Evolutionary conservation across 2,329 filamentous ascomycete species (phyloP).

Genomic region (Fulvia fulva): DNA sequence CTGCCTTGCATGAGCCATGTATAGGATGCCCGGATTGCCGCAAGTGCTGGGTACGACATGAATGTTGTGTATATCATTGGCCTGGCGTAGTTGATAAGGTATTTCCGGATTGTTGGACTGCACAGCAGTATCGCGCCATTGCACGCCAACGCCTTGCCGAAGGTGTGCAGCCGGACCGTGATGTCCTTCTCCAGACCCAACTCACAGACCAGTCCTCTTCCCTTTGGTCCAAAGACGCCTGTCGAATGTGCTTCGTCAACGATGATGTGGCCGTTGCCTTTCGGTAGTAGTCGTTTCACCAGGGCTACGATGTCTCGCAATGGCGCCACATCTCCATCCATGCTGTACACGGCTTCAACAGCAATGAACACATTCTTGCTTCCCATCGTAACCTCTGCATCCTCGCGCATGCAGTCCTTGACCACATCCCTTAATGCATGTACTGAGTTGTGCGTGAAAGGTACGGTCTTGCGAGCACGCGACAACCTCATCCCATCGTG

Average conservation of each 20-base stretch:
- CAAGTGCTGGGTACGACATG: conserved; percentile 58
- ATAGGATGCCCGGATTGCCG: conserved; percentile 56
- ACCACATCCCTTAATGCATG: conserved; percentile 32
- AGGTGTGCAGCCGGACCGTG: conserved; percentile 60
- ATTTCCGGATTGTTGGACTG: conserved; percentile 55
- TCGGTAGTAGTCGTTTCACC: conserved; percentile 54
- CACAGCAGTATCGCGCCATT: conserved; percentile 65
- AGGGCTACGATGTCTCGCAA: conserved; percentile 57
- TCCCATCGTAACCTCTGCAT: conserved; percentile 36
- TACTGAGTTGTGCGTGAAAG: conserved; percentile 59
- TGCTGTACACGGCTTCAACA: conserved; percentile 71
- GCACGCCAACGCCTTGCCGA: conserved; percentile 64
- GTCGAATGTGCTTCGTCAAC: conserved; percentile 68
- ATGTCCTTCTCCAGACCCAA: conserved; percentile 54
- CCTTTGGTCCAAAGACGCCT: conserved; percentile 55
- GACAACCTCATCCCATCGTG: conserved; percentile 72
- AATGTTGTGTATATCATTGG: conserved; percentile 72
- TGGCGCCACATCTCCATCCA: conserved; percentile 73
- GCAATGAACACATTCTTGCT: conserved; percentile 60
- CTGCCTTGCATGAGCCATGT: conserved; percentile 51
- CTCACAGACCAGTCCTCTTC: conserved; percentile 56
- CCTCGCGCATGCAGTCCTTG: conserved; percentile 27
- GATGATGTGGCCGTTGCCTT: conserved; percentile 58
- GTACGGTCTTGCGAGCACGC: conserved; percentile 46
- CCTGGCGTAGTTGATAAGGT: conserved; percentile 73